These are phyloP conservation scores for Fusarium sp. DNA, from an alignment of 2,329 filamentous ascomycete species.

Conservation along the genomic window DNA sequence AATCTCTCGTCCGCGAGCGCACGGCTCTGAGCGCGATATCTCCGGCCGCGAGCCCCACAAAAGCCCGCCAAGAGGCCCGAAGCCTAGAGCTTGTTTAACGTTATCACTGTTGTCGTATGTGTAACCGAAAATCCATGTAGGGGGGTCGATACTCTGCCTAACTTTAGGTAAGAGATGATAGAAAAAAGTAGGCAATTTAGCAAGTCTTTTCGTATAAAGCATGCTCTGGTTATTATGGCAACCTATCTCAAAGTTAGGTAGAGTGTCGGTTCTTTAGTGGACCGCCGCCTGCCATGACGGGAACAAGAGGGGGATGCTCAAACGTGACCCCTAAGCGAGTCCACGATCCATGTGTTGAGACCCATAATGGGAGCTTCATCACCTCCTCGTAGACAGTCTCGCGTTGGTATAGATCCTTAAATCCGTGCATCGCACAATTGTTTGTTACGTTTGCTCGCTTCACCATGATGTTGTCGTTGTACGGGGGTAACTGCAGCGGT, in stretches of 20 bases:
- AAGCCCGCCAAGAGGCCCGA: neutral
- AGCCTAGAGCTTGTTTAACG: neutral
- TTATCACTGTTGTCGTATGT: neutral
- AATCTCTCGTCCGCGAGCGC: neutral
- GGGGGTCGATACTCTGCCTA: too few species aligned
- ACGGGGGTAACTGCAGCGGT: constrained; percentile 1
- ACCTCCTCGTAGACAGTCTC: neutral
- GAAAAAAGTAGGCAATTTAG: too few species aligned
- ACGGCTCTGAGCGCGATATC: constrained; percentile 16
- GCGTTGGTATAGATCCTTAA: constrained; percentile 8
- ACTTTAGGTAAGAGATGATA: too few species aligned
- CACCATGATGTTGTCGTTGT: neutral
- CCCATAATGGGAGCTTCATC: neutral
- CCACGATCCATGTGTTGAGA: neutral
- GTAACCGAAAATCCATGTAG: neutral
- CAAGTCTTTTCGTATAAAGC: too few species aligned
- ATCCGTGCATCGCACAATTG: constrained; percentile 5
- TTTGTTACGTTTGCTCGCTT: too few species aligned
- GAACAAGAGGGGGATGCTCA: neutral
- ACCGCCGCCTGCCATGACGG: neutral
- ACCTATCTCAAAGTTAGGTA: too few species aligned
- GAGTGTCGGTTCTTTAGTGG: too few species aligned
- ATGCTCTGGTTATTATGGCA: too few species aligned
- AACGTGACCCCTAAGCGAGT: neutral
- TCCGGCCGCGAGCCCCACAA: constrained; percentile 37